A percentile compares a stretch with the other conserved stretches of the same genome.
phyloP scores from a whole-genome alignment of 2,329 filamentous ascomycete species.

The Pseudophaeomoniella oleicola region DNA sequence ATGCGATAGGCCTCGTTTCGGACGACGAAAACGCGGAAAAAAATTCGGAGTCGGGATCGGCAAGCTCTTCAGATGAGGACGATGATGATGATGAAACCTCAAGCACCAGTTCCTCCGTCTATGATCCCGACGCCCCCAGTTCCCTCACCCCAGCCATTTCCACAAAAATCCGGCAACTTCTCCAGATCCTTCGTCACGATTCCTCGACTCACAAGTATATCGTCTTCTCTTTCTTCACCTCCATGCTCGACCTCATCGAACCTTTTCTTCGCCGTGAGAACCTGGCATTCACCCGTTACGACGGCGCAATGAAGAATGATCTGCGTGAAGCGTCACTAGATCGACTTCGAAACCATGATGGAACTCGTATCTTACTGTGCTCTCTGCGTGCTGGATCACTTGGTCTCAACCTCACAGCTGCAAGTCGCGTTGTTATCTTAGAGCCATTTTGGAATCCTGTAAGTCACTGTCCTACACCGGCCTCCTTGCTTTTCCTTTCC shows the following conservation, averaged over 20 bases:
- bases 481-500: conserved; percentile 5
- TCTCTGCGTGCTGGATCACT: conserved; percentile 87
- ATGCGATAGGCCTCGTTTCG: conserved; percentile 36
- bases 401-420: conserved; percentile 86
- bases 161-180: conserved; percentile 79
- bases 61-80: conserved; percentile 21
- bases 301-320: conserved; percentile 90
- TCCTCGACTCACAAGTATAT: conserved; percentile 83
- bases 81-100: conserved; percentile 28
- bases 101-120: conserved; percentile 28
- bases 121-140: conserved; percentile 30
- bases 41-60: conserved; percentile 19
- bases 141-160: conserved; percentile 39
- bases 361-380: conserved; percentile 73
- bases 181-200: conserved; percentile 68
- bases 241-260: conserved; percentile 92
- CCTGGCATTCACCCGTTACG: conserved; percentile 76
- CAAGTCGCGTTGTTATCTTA: conserved; percentile 81
- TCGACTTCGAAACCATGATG: conserved; percentile 57
- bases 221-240: conserved; percentile 96
- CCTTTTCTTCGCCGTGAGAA: conserved; percentile 67
- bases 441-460: conserved; percentile 98
- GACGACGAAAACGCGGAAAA: conserved; percentile 18
- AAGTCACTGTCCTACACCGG: conserved; percentile 23
- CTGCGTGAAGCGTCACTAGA: conserved; percentile 74